A percentile compares a stretch with the other conserved stretches of the same genome.
Conservation (phyloP, 2,329 filamentous ascomycete species). For the Microdochium nivale region DNA sequence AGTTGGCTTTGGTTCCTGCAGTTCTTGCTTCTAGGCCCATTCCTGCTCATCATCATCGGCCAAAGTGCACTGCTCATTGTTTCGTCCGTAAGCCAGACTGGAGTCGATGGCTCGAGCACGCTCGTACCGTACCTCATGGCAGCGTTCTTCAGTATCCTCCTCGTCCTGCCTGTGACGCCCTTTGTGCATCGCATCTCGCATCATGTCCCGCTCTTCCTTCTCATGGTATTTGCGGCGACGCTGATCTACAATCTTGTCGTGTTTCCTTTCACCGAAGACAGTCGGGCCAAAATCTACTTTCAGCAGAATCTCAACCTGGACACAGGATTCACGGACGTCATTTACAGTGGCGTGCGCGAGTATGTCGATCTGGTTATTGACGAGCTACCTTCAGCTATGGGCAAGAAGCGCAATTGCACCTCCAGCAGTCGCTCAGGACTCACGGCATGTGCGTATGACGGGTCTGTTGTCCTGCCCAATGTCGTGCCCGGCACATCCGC, state of each 20-base stretch:
- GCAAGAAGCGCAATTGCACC: slow-evolving; percentile 38
- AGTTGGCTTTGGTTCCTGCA: slow-evolving; percentile 85
- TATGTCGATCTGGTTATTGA: slow-evolving; percentile 60
- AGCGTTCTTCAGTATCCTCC: slow-evolving; percentile 57
- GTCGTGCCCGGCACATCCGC: slow-evolving; percentile 42
- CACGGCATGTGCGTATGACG: slow-evolving; percentile 62
- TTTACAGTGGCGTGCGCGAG: slow-evolving; percentile 57
- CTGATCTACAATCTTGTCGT: slow-evolving; percentile 78
- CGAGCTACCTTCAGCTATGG: slow-evolving; percentile 62
- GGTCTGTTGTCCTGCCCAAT: slow-evolving; percentile 48
- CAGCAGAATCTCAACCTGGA: slow-evolving; percentile 73
- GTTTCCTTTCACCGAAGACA: slow-evolving; percentile 78
- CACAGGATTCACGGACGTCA: slow-evolving; percentile 59
- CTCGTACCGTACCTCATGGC: slow-evolving; percentile 65
- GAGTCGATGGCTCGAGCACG: slow-evolving; percentile 69
- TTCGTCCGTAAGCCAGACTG: slow-evolving; percentile 69
- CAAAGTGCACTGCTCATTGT: slow-evolving; percentile 69
- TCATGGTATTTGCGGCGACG: slow-evolving; percentile 65
- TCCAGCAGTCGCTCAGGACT: slow-evolving; percentile 40
- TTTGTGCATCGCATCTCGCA: slow-evolving; percentile 82
- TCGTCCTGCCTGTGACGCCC: slow-evolving; percentile 70
- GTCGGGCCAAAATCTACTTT: slow-evolving; percentile 82
- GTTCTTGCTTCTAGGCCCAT: slow-evolving; percentile 69
- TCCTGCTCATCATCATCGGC: slow-evolving; percentile 67
- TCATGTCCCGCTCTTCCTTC: slow-evolving; percentile 70